Percentiles rank a stretch among this genome's conserved stretches.
Conservation (phyloP, 1,139 yeast genomes). For the Yamadazyma songkhlaensis region DNA sequence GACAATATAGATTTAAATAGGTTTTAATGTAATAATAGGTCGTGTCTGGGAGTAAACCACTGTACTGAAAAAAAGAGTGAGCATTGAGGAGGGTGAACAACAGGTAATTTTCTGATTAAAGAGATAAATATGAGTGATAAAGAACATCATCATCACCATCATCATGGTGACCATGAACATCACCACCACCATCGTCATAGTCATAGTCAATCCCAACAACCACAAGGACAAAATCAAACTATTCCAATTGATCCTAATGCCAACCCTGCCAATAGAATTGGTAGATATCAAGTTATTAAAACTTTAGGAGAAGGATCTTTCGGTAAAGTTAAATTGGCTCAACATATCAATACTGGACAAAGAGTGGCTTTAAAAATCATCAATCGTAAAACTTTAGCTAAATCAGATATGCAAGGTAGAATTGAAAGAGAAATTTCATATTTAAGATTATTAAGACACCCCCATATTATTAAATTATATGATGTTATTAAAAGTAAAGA, state of each 20-base stretch:
- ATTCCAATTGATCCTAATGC: slow-evolving; percentile 26
- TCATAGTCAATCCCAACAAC: slow-evolving; percentile 2
- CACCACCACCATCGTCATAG: slow-evolving; percentile 8
- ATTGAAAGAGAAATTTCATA: slow-evolving; percentile 94
- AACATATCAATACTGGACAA: slow-evolving; percentile 89
- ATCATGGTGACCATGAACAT: slow-evolving; percentile 7
- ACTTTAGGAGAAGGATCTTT: slow-evolving; percentile 97
- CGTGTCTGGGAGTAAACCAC: neutral
- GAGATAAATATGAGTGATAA: slow-evolving; percentile 5
- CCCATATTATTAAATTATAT: slow-evolving; percentile 92
- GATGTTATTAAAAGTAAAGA: slow-evolving; percentile 96
- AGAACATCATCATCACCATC: slow-evolving; percentile 9
- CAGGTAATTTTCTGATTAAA: neutral
- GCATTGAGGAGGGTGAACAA: neutral
- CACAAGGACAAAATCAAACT: slow-evolving; percentile 8
- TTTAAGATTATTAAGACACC: slow-evolving; percentile 85
- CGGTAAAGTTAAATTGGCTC: slow-evolving; percentile 95
- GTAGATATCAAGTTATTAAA: slow-evolving; percentile 90
- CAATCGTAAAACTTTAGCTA: slow-evolving; percentile 89
- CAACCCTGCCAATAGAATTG: slow-evolving; percentile 58
- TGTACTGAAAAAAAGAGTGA: neutral
- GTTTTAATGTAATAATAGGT: slow-evolving; percentile 2
- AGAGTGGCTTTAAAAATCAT: slow-evolving; percentile 93
- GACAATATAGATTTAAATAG: slow-evolving; percentile 5
- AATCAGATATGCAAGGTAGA: slow-evolving; percentile 96